phyloP scores from a whole-genome alignment of 176 grass and related monocot genomes.

The Rhynchospora pubera region DNA sequence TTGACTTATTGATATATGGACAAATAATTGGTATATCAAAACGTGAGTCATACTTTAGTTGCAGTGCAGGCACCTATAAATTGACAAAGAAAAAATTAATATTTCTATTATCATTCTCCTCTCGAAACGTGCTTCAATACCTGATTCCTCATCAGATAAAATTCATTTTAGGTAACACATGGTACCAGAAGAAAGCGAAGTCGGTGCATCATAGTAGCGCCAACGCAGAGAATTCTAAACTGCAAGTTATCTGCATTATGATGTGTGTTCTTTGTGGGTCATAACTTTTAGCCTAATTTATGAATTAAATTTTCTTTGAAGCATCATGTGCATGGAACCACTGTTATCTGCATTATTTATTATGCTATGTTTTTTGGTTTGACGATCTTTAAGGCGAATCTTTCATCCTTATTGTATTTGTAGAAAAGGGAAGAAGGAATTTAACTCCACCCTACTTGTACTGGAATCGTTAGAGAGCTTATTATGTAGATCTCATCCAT shows the following conservation, averaged over 20 bases:
- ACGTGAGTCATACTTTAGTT: not conserved
- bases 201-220: not conserved
- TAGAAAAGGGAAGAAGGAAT: too few species aligned
- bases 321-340: not conserved
- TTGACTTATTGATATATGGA: too few species aligned
- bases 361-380: not conserved
- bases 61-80: not conserved
- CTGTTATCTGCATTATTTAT: not conserved
- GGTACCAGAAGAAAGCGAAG: not conserved
- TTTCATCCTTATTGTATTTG: too few species aligned
- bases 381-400: not conserved
- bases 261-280: not conserved
- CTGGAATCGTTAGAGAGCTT: not conserved
- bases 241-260: not conserved
- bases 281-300: conserved; percentile 3
- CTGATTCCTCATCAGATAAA: not conserved
- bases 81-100: not conserved
- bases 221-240: not conserved
- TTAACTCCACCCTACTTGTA: too few species aligned
- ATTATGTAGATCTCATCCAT: not conserved
- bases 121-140: not conserved
- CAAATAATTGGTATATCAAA: too few species aligned
- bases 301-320: not conserved
- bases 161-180: not conserved
- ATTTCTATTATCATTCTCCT: not conserved